phyloP scores from a whole-genome alignment of 208 protist species.

The Phytomonas francai region DNA sequence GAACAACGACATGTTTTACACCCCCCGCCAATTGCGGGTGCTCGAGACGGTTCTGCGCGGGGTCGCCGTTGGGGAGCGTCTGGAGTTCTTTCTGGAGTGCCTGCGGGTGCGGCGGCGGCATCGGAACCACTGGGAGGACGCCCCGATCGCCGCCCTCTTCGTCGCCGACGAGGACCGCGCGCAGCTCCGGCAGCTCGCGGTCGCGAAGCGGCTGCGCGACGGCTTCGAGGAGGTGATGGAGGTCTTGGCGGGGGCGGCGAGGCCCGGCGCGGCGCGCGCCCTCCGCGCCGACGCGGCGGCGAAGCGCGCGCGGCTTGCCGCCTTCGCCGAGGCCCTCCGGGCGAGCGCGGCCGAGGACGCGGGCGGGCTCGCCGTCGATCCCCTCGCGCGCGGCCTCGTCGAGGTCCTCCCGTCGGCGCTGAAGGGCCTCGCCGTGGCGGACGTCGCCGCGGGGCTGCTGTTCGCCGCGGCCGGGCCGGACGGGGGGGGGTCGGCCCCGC shows the following conservation, averaged over 20 bases:
- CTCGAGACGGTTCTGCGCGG: conserved; percentile 39
- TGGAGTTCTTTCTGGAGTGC: conserved; percentile 63
- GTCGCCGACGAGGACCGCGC: conserved; percentile 18
- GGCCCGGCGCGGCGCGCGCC: conserved; percentile 12
- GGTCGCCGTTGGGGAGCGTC: conserved; percentile 28
- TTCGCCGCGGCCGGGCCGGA: conserved; percentile 16
- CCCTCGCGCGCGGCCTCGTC: conserved; percentile 20
- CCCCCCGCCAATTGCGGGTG: conserved; percentile 34
- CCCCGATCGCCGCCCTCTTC: conserved; percentile 70
- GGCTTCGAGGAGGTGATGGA: conserved; percentile 28
- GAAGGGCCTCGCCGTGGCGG: conserved; percentile 19
- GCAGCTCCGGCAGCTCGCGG: conserved; percentile 31
- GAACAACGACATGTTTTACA: conserved; percentile 87
- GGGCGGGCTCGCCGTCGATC: conserved; percentile 9
- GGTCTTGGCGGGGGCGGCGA: conserved; percentile 15
- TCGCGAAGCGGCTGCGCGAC: conserved; percentile 23
- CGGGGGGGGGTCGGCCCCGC: too few relatives aligned
- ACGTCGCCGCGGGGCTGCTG: conserved; percentile 25
- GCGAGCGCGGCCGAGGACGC: conserved; percentile 10
- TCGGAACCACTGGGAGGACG: conserved; percentile 67
- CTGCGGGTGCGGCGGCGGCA: conserved; percentile 61
- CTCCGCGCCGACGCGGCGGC: conserved; percentile 17
- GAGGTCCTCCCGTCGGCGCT: conserved; percentile 22
- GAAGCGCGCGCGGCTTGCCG: conserved; percentile 20
- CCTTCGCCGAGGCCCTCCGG: conserved; percentile 22